A percentile compares a stretch with the other conserved stretches of the same genome.
These are phyloP conservation scores for Pleurotus tuber-regium DNA, from an alignment of 768 basidiomycete genomes.

Conservation along the genomic window DNA sequence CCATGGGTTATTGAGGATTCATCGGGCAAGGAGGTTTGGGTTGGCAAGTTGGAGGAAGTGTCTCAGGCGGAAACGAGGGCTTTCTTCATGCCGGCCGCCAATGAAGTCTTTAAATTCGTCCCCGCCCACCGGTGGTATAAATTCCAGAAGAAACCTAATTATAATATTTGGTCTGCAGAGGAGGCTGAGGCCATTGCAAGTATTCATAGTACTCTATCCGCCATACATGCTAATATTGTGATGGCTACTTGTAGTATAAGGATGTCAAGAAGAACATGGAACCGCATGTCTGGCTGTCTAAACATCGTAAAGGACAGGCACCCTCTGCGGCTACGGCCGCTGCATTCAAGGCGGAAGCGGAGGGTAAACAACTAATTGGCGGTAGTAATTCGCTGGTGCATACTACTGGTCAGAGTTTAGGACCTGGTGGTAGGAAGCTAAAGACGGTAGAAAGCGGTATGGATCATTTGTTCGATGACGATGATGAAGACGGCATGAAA, in stretches of 20 bases:
- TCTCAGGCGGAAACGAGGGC: slow-evolving; percentile 69
- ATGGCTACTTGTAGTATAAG: slow-evolving; percentile 12
- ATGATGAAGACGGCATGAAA: slow-evolving; percentile 54
- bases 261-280: slow-evolving; percentile 70
- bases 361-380: slow-evolving; percentile 38
- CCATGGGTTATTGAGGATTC: slow-evolving; percentile 93
- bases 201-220: slow-evolving; percentile 13
- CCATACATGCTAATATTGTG: slow-evolving; percentile 30
- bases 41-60: slow-evolving; percentile 78
- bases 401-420: slow-evolving; percentile 53
- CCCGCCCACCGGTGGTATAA: slow-evolving; percentile 90
- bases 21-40: slow-evolving; percentile 70
- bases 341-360: slow-evolving; percentile 67
- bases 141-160: slow-evolving; percentile 82
- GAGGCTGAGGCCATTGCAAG: slow-evolving; percentile 42
- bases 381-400: slow-evolving; percentile 46
- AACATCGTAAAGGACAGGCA: slow-evolving; percentile 52
- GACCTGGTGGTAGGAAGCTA: slow-evolving; percentile 64
- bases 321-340: slow-evolving; percentile 63
- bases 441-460: slow-evolving; percentile 68
- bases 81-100: slow-evolving; percentile 81
- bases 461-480: slow-evolving; percentile 62
- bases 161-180: slow-evolving; percentile 70
- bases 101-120: slow-evolving; percentile 84
- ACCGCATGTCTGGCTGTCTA: slow-evolving; percentile 67